Base-by-base conservation (phyloP, 768 basidiomycete genomes). In the Termitomyces sp. region DNA sequence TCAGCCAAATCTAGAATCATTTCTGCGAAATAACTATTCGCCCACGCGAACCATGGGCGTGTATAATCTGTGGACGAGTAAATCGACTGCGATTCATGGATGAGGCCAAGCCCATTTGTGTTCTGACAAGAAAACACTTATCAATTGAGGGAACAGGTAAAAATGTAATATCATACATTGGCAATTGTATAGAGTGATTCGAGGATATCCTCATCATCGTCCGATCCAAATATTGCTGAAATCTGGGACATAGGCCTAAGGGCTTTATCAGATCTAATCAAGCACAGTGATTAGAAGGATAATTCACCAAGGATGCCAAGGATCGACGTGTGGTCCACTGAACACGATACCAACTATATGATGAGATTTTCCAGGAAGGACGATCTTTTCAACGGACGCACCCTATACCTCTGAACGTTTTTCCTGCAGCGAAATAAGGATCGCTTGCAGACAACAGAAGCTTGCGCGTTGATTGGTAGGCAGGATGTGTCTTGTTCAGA, bases 1-100 rank as follows among this genome's bases (percentile, higher is more conserved):
- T 81, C 74, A 42, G 89, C 89, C 35, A 91, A 73, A 62, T 91
- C 88, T 53, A 91, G 69, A 19, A 91, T 73, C 86, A 90, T 89
- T 73, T 91, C 89, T 37, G 89, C 83, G 64, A 90, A 91, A 68
- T 86, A 91, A 68, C 86, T 87, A 67, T 89, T 89, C 14, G 84
- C 89, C 88, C 87, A 90, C 21, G 89, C 88, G 68, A 90, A 90
- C 87, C 87, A 90, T 19, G 82, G 76, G 21, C 88, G 77, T 37
- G 86, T 89, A 63, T 87, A 89, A 28, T 76, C 75, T 15, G 69
- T 71, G 19, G 68, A 62, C 35, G 83, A 68, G 68, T 85, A 84
- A 56, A 90, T 85, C 9, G 78, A 78, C 62, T 84, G 78, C 1
- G 85, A 86, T 68, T 91, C 89, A 65, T 91, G 89, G 45, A 90